Conservation (phyloP, 1,139 yeast genomes). For the Taphrina wiesneri region DNA sequence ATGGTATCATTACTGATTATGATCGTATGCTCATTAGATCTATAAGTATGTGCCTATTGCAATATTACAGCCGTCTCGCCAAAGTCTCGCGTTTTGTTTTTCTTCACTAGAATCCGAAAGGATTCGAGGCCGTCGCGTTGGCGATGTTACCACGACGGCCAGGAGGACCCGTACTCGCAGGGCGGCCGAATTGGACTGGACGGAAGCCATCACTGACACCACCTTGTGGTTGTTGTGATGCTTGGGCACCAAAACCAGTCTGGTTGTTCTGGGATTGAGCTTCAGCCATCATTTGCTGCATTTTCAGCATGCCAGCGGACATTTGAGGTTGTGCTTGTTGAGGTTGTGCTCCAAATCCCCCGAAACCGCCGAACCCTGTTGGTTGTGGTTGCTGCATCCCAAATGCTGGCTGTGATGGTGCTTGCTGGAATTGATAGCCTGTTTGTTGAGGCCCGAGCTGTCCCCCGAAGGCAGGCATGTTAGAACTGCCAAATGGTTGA, state of each 20-base stretch:
- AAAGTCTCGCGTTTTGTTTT: not conserved
- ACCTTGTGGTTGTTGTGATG: not conserved
- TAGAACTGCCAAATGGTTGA: slow-evolving; percentile 24
- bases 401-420: slow-evolving; percentile 32
- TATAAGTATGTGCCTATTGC: not conserved
- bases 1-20: not conserved
- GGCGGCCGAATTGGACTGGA: slow-evolving; percentile 21
- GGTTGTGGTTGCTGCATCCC: slow-evolving; percentile 47
- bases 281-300: slow-evolving; percentile 34
- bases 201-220: slow-evolving; percentile 6
- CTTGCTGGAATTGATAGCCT: slow-evolving; percentile 34
- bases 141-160: slow-evolving; percentile 19
- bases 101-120: slow-evolving; percentile 20
- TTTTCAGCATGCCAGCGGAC: slow-evolving; percentile 32
- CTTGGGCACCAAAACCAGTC: slow-evolving; percentile 7
- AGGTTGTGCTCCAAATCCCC: slow-evolving; percentile 35
- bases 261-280: slow-evolving; percentile 20
- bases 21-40: slow-evolving; percentile 1
- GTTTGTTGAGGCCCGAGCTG: slow-evolving; percentile 30
- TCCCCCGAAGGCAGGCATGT: slow-evolving; percentile 34
- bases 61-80: not conserved
- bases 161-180: slow-evolving; percentile 20
- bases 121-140: slow-evolving; percentile 27
- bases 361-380: slow-evolving; percentile 45
- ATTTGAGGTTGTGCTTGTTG: slow-evolving; percentile 36